Evolutionary conservation across 148 eudicot genomes (phyloP).

Genomic region (Rhododendron williamsianum): DNA sequence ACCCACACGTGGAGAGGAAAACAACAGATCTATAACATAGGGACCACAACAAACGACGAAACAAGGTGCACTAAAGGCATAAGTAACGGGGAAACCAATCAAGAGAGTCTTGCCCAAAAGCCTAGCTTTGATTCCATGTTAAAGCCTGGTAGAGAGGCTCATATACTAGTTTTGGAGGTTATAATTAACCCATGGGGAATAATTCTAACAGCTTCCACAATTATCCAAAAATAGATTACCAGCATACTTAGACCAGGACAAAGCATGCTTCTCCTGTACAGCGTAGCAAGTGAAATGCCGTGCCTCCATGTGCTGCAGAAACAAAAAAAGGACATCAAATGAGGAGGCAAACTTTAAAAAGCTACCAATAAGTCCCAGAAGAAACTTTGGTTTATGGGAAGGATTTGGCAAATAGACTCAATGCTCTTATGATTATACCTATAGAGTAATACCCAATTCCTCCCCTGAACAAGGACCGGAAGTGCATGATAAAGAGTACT

Average conservation of each 20-base stretch:
- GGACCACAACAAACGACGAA: no score
- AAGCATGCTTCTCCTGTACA: slow-evolving; percentile 79
- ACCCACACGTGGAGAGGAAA: no score
- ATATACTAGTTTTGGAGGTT: no score
- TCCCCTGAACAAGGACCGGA: slow-evolving; percentile 65
- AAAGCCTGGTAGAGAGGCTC: no score
- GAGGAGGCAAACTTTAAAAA: background rate
- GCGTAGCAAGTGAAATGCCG: slow-evolving; percentile 86
- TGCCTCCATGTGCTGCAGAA: slow-evolving; percentile 89
- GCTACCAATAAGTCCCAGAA: background rate
- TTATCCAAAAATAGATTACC: slow-evolving; percentile 37
- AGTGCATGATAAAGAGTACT: slow-evolving; percentile 55
- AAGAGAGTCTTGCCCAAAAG: no score
- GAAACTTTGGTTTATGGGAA: background rate
- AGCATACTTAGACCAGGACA: slow-evolving; percentile 80
- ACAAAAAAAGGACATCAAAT: background rate
- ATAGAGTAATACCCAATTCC: slow-evolving; percentile 85
- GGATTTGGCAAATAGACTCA: slow-evolving; percentile 3
- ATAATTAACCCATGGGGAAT: no score
- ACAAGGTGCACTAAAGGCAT: no score
- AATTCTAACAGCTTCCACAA: background rate
- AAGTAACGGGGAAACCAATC: no score
- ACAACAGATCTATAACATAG: no score
- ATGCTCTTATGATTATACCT: slow-evolving; percentile 37
- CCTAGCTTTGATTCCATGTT: no score